Percentiles rank a stretch among this genome's conserved stretches.
phyloP scores from a whole-genome alignment of 1,139 yeast genomes.

The Yamadazyma taylorii region DNA sequence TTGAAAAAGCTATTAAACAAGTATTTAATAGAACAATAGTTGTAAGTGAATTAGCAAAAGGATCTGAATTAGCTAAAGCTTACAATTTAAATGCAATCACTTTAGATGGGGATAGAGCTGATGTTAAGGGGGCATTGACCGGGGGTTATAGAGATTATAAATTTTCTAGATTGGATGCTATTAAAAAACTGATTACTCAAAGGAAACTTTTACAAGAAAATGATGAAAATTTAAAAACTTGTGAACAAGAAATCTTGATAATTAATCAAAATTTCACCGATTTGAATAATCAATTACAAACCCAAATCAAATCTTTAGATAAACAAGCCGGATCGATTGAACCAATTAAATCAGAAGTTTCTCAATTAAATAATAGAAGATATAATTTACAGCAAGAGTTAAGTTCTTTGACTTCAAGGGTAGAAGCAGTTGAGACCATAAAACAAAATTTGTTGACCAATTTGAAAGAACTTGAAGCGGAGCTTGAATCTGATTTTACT shows the following conservation, averaged over 20 bases:
- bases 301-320: constrained; percentile 38
- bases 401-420: constrained; percentile 23
- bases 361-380: constrained; percentile 41
- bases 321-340: constrained; percentile 40
- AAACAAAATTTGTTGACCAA: constrained; percentile 28
- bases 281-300: constrained; percentile 47
- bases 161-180: constrained; percentile 68
- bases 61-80: constrained; percentile 64
- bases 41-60: constrained; percentile 66
- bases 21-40: constrained; percentile 83
- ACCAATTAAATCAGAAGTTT: constrained; percentile 41
- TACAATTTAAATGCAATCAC: constrained; percentile 78
- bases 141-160: constrained; percentile 86
- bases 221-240: constrained; percentile 24
- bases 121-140: constrained; percentile 76
- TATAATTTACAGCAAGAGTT: constrained; percentile 45
- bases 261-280: constrained; percentile 29
- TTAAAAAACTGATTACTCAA: constrained; percentile 55
- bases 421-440: constrained; percentile 24
- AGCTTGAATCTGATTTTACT: constrained; percentile 55
- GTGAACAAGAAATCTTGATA: constrained; percentile 23
- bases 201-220: constrained; percentile 46
- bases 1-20: constrained; percentile 68
- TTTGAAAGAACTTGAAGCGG: constrained; percentile 45
- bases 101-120: constrained; percentile 88